Evolutionary conservation across 2,329 filamentous ascomycete species (phyloP).

Genomic region (Pyricularia pennisetigena): DNA sequence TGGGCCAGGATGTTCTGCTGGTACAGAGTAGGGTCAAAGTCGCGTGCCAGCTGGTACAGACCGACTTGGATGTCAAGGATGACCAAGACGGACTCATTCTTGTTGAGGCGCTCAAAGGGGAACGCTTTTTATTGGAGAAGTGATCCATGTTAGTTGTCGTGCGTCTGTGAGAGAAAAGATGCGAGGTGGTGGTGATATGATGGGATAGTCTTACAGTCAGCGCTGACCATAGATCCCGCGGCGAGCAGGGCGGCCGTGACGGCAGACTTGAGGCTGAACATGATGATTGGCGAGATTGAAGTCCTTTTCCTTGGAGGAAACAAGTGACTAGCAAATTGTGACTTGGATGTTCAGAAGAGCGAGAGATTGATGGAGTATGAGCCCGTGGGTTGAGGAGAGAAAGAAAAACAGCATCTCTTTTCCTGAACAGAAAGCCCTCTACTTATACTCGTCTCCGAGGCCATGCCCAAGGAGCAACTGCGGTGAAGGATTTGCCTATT

Average conservation of each 20-base stretch:
- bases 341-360: neutral
- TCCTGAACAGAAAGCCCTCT: neutral
- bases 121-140: conserved; percentile 7
- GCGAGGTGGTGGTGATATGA: neutral
- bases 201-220: neutral
- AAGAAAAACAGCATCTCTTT: neutral
- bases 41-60: conserved; percentile 49
- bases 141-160: neutral
- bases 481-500: neutral
- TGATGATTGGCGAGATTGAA: neutral
- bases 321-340: neutral
- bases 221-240: conserved; percentile 1
- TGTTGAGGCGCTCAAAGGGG: conserved; percentile 18
- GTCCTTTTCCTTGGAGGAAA: neutral
- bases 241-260: neutral
- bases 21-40: conserved; percentile 57
- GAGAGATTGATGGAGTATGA: neutral
- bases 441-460: neutral
- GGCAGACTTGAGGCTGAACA: conserved; percentile 2
- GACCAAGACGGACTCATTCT: conserved; percentile 31
- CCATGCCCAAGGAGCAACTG: neutral
- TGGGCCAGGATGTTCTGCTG: conserved; percentile 59
- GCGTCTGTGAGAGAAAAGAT: neutral
- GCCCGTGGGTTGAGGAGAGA: neutral
- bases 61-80: conserved; percentile 52